Evolutionary conservation across 495 filamentous ascomycete species (phyloP), one percentile per base, ranked within the genome.

Genomic region (Cercophora scortea): DNA sequence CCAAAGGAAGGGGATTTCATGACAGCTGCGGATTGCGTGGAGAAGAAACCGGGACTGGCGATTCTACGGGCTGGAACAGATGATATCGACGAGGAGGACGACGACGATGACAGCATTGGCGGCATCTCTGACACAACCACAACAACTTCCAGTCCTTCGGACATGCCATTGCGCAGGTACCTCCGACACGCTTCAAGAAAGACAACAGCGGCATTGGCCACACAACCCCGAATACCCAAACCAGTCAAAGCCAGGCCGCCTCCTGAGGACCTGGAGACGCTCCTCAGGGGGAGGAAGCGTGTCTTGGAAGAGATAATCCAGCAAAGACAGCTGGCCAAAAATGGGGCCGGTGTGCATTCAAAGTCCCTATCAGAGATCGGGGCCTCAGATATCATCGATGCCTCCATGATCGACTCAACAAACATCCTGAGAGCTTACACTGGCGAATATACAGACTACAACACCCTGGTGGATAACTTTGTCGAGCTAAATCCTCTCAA

Each of bases 41-140:
- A 74, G 74, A 84, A 83, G 53, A 65, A 66, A 2, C 71, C 71
- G 4, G 77, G 78, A 0, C 58, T 85, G 10, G 67, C 70, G 18
- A 70, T 86, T 40, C 62, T 86, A 7, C 71, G 72, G 17, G 62
- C 19, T 0, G 70, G 76, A 9, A 69, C 73, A 17, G 65, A 73
- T 34, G 70, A 75, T 15, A 72, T 81, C 32, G 71, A 80, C 15
- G 67, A n/a, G n/a, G n/a, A n/a, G n/a, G n/a, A 78, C 13, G 70
- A 78, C 13, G 45, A 32, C 17, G 19, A 32, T 11, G 43, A 45
- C 2, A 15, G 17, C 42, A 13, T 43, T 9, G 8, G 4, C 1
- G 15, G 8, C 38, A 39, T 3, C 42, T 1, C 32, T 32, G 9
- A 15, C 6, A 4, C 19, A 10, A 17, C n/a, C 33, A 1, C 16